phyloP scores from a whole-genome alignment of 306 rosid species.

The Urtica urens region DNA sequence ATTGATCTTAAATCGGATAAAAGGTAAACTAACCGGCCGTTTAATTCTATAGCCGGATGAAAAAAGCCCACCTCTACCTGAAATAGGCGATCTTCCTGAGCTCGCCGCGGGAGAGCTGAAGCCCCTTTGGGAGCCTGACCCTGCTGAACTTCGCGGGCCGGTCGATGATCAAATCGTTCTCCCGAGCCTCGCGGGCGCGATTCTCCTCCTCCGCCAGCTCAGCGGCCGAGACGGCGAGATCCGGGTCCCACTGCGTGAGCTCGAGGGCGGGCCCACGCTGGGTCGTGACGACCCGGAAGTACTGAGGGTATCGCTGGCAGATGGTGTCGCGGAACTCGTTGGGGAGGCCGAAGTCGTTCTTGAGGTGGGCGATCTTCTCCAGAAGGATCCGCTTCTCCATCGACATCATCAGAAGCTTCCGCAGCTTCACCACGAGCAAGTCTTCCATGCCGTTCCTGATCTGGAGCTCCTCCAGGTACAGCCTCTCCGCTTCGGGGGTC shows the following conservation, averaged over 20 bases:
- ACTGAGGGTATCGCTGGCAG: conserved; percentile 73
- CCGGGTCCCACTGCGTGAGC: conserved; percentile 85
- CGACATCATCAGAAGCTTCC: conserved; percentile 83
- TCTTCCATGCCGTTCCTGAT: conserved; percentile 78
- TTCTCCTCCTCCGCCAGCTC: conserved; percentile 71
- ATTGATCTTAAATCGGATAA: no score
- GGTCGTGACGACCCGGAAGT: conserved; percentile 64
- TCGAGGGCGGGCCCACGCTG: conserved; percentile 70
- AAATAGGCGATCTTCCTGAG: conserved; percentile 56
- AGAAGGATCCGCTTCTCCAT: conserved; percentile 58
- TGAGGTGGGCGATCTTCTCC: conserved; percentile 71
- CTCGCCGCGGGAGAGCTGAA: conserved; percentile 69
- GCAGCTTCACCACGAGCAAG: conserved; percentile 54
- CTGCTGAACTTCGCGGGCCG: conserved; percentile 61
- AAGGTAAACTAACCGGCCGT: no score
- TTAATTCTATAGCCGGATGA: no score
- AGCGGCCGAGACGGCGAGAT: conserved; percentile 80
- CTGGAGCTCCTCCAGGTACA: conserved; percentile 64
- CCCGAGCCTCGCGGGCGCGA: conserved; percentile 45
- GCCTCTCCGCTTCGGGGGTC: conserved; percentile 65
- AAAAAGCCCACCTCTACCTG: no score
- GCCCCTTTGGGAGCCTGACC: conserved; percentile 71
- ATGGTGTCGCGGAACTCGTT: conserved; percentile 69
- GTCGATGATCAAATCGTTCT: conserved; percentile 65
- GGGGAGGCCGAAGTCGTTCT: conserved; percentile 64